Conservation (phyloP, 148 eudicot genomes). For the Rhododendron henanense region DNA sequence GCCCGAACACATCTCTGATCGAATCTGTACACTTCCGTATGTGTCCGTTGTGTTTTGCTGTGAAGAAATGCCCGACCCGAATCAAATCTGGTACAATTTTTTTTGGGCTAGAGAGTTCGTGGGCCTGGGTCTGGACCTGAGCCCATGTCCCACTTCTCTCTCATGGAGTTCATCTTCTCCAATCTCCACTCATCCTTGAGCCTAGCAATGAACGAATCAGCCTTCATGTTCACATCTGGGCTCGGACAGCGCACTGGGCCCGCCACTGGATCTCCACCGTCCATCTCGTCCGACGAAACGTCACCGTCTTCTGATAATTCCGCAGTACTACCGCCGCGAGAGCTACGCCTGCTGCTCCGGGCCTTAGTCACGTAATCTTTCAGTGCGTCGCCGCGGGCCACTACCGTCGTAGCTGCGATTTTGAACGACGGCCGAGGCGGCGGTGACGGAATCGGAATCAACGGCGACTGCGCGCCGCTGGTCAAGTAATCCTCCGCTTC, state of each 20-base stretch:
- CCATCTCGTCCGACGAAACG: conserved; percentile 9
- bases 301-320: conserved; percentile 24
- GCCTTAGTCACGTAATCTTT: conserved; percentile 23
- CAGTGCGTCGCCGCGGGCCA: conserved; percentile 19
- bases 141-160: conserved; percentile 28
- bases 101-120: neutral
- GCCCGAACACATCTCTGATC: neutral
- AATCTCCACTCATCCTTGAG: conserved; percentile 66
- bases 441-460: conserved; percentile 29
- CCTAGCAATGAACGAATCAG: conserved; percentile 69
- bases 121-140: conserved; percentile 2
- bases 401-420: conserved; percentile 30
- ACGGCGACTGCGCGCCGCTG: conserved; percentile 34
- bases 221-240: conserved; percentile 76
- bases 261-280: conserved; percentile 26
- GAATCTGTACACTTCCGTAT: neutral
- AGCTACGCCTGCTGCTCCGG: conserved; percentile 37
- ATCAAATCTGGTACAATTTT: neutral
- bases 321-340: conserved; percentile 34
- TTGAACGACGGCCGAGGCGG: conserved; percentile 38
- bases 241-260: conserved; percentile 40
- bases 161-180: conserved; percentile 58
- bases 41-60: neutral
- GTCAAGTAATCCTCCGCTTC: conserved; percentile 15
- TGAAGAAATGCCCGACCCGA: neutral